Base-by-base conservation (phyloP, 2,329 filamentous ascomycete genomes). In the Penicillium vulpinum region DNA sequence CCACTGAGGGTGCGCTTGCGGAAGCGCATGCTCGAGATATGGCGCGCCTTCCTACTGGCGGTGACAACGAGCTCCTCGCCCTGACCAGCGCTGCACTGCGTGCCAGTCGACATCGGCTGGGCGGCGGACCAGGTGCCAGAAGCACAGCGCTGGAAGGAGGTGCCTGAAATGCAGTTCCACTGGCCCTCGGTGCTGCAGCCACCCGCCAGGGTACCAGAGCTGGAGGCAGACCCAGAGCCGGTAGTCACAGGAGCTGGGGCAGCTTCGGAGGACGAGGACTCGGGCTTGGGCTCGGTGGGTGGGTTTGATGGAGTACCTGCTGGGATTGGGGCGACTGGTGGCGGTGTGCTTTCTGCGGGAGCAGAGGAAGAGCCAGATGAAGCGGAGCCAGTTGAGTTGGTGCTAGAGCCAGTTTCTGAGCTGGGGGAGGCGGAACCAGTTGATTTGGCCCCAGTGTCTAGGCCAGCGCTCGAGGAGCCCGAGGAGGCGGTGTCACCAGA, bases 101-200 rank as follows among this genome's bases (percentile, higher is more conserved):
- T 86, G 36, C 85, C 85, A 1, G 75, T 61, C 1, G 84, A 80
- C 78, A 87, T 78, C 35, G 72, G 64, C 57, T 81, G 76, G 38
- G 76, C 59, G 6, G 63, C 66, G 18, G 81, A 79, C 85, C 85
- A 88, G 52, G 70, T 63, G 6, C 85, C 85, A 15, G 78, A 81
- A n/a, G 83, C 84, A 63, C 85, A 88, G 54, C 84, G 83, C 73
- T 87, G 85, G 78, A 85, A 88, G 48, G 79, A 76, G 24, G 70
- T 73, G 48, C 83, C 84, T 18, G 73, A 76, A 26, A 85, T 73
- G 67, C 85, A 88, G 72, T 84, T 82, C 83, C 83, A 88, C 16
- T 71, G 63, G 21, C 85, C 85, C 64, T 87, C 84, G 4, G 73
- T 56, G 33, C 67, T 71, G 74, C 85, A 87, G 21, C 77, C 52